Base-by-base conservation (phyloP, 768 basidiomycete genomes). In the Tricholoma terreum region DNA sequence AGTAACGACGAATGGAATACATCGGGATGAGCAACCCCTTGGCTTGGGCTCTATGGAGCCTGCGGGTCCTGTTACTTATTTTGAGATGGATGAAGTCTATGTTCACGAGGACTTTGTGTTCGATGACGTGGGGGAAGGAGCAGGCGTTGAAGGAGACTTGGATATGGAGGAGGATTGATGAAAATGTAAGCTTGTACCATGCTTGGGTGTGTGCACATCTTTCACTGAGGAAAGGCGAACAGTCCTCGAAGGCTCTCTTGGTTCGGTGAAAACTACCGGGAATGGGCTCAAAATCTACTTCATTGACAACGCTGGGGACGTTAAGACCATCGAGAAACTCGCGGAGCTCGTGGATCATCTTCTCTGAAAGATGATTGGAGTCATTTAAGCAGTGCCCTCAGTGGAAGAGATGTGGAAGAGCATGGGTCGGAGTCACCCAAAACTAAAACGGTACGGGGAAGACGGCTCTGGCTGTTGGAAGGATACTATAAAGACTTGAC, bases 131-230 rank as follows among this genome's bases (percentile, higher is more conserved):
- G 88, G 86, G 0, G 84, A 85, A 57, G 88, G 88, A 5, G 77
- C 69, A 8, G 86, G 86, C 9, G 70, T 88, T 1, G 85, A 89
- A 67, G 88, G 85, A 4, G 87, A 90, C 66, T 74, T 90, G 51
- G 88, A 87, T 59, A 78, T 86, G 71, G 51, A 52, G 6, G 51
- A 52, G n/a, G 51, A 52, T 34, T 36, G 35, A 40, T 52, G 22
- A 11, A 24, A 45, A 45, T 7, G 43, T 45, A 45, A 45, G 43
- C 10, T 19, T 9, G 17, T 11, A 42, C 10, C 19, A 19, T 19
- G 17, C 10, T 27, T 27, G 24, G 24, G 24, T 21, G 17, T 11
- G 21, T 21, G 19, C 11, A 6, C 8, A 40, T 9, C 8, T 42
- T 8, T 42, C 9, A 42, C 19, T 21, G 8, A 42, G 43, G 11